These are phyloP conservation scores for Prunus campanulata DNA, from an alignment of 306 rosid species.

Conservation along the genomic window DNA sequence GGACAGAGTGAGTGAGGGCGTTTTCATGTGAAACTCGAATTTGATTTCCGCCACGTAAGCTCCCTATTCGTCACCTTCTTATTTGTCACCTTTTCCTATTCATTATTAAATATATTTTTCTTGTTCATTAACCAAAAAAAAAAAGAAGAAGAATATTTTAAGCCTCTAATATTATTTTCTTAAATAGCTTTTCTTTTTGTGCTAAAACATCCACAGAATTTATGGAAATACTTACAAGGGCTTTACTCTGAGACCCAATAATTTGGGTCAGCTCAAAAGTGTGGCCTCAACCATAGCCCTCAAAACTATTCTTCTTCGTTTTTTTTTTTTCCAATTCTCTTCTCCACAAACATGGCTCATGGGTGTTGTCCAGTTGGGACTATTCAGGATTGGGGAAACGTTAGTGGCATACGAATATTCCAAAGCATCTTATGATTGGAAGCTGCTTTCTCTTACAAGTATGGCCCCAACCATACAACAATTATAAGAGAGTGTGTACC, in stretches of 20 bases:
- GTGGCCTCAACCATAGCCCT: background rate
- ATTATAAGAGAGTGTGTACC: background rate
- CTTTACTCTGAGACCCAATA: background rate
- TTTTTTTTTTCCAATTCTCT: too few species aligned
- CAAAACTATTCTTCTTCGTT: too few species aligned
- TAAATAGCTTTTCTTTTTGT: too few species aligned
- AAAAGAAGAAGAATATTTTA: too few species aligned
- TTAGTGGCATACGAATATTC: background rate
- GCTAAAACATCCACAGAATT: background rate
- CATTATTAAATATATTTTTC: background rate
- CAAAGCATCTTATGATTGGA: background rate
- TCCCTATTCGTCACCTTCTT: background rate
- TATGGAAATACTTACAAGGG: background rate
- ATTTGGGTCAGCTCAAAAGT: background rate
- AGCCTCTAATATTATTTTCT: too few species aligned
- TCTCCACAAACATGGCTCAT: background rate
- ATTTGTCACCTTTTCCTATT: too few species aligned
- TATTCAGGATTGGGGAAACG: background rate
- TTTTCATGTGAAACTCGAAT: background rate
- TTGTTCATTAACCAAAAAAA: background rate
- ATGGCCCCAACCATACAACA: background rate
- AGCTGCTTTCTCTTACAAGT: background rate
- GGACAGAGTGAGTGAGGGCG: background rate
- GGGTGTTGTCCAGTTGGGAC: background rate
- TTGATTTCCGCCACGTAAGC: slow-evolving; percentile 3